Percentiles rank a stretch among this genome's conserved stretches.
phyloP scores from a whole-genome alignment of 2,329 filamentous ascomycete genomes.

The Diaporthe sp. region DNA sequence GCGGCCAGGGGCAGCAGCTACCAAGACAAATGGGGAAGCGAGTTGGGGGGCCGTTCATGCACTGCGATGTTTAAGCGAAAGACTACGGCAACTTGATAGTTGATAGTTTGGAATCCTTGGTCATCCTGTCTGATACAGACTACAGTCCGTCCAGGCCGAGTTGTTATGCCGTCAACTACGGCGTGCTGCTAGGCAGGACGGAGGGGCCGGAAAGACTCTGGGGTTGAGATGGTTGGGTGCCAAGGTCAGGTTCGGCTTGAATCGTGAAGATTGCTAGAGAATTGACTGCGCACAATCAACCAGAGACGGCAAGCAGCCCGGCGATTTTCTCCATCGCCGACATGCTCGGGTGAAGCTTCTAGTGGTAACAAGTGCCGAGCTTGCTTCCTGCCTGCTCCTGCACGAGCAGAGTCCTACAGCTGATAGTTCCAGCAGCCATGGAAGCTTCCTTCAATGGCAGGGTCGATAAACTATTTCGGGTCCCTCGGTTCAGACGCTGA shows the following conservation, averaged over 20 bases:
- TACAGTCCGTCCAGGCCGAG: not conserved
- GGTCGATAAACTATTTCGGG: not conserved
- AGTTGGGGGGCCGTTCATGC: constrained; percentile 1
- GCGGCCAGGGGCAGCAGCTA: not conserved
- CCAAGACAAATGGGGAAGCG: constrained; percentile 3
- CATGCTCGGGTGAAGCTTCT: not conserved
- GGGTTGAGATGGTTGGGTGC: not conserved
- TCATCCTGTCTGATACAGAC: not conserved
- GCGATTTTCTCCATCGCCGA: not conserved
- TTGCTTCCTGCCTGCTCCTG: not conserved
- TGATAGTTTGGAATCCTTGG: not conserved
- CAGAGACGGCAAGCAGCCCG: not conserved
- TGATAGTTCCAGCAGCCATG: not conserved
- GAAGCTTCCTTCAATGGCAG: not conserved
- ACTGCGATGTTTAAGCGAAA: not conserved
- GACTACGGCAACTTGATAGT: not conserved
- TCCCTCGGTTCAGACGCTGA: not conserved
- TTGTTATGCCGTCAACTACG: not conserved
- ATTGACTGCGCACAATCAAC: not conserved
- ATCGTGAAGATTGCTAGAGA: constrained; percentile 2
- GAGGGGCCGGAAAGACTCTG: not conserved
- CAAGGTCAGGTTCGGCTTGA: not conserved
- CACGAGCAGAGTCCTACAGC: not conserved
- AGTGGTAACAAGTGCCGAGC: not conserved
- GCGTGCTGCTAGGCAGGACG: not conserved